phyloP scores from a whole-genome alignment of 441 rosid genomes.

The Capsella rubella region DNA sequence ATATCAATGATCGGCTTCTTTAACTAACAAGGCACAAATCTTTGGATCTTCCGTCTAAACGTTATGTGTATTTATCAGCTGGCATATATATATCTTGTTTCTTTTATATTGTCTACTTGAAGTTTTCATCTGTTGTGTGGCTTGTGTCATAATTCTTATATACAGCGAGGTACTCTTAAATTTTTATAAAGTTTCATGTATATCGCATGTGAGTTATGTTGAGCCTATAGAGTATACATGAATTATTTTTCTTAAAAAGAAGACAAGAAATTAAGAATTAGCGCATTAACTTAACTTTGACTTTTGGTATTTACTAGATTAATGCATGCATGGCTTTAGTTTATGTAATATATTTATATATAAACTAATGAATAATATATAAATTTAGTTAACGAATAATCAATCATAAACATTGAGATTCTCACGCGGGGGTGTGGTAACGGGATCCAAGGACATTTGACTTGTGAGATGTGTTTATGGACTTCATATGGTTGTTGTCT shows the following conservation, averaged over 20 bases:
- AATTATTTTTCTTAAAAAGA: not conserved
- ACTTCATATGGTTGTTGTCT: conserved; percentile 40
- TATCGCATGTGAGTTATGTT: not conserved
- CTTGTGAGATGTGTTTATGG: conserved; percentile 38
- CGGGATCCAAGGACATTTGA: conserved; percentile 45
- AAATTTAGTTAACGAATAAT: not conserved
- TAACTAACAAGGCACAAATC: not conserved
- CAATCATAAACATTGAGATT: conserved; percentile 17
- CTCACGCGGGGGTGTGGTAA: conserved; percentile 25
- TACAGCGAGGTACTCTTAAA: too few species aligned
- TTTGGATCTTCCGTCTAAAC: not conserved
- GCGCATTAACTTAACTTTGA: not conserved
- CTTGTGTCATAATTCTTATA: too few species aligned
- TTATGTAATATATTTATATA: not conserved
- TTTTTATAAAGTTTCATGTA: too few species aligned
- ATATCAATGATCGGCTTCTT: not conserved
- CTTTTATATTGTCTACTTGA: too few species aligned
- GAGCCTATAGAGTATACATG: not conserved
- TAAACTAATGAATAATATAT: not conserved
- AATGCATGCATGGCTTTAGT: not conserved
- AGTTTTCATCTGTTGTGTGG: too few species aligned
- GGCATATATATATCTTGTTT: too few species aligned
- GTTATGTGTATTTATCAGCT: too few species aligned
- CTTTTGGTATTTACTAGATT: not conserved
- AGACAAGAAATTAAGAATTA: not conserved